Evolutionary conservation across 78 protist species (phyloP).

Genomic region (Cavenderia fasciculata): DNA sequence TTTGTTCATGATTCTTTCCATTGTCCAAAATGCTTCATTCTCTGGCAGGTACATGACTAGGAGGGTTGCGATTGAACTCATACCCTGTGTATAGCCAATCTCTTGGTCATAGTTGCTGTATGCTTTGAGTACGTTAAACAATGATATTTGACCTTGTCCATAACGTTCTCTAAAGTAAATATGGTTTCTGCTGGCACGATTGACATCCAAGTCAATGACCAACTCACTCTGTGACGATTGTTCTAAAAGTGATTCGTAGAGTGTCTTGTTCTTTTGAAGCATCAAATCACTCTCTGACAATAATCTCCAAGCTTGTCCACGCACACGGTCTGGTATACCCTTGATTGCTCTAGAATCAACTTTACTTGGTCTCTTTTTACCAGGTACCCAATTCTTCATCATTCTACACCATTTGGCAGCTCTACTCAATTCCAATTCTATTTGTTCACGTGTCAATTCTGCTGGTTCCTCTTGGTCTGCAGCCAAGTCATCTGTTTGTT

Average conservation of each 20-base stretch:
- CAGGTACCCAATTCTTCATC: constrained; percentile 19
- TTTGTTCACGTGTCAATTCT: neutral
- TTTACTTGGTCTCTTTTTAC: constrained; percentile 1
- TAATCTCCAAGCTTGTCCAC: constrained; percentile 33
- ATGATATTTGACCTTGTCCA: constrained; percentile 65
- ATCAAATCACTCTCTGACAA: neutral
- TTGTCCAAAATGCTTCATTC: constrained; percentile 72
- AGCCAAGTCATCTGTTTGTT: neutral
- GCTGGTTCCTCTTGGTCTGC: neutral
- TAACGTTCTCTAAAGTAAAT: constrained; percentile 51
- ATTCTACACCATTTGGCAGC: constrained; percentile 28
- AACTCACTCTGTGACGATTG: constrained; percentile 2
- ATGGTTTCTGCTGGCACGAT: constrained; percentile 44
- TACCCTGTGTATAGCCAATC: constrained; percentile 69
- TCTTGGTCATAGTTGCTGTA: constrained; percentile 12
- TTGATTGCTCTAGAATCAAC: constrained; percentile 29
- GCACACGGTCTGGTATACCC: constrained; percentile 60
- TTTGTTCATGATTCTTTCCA: constrained; percentile 45
- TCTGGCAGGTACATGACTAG: constrained; percentile 60
- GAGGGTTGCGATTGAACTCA: constrained; percentile 58
- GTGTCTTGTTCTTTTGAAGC: neutral
- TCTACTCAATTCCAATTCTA: constrained; percentile 44
- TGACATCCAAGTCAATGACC: constrained; percentile 46
- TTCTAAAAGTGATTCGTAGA: neutral
- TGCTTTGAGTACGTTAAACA: constrained; percentile 53